Conservation (phyloP, 805 yeast species). For the Ogataea zsoltii region DNA sequence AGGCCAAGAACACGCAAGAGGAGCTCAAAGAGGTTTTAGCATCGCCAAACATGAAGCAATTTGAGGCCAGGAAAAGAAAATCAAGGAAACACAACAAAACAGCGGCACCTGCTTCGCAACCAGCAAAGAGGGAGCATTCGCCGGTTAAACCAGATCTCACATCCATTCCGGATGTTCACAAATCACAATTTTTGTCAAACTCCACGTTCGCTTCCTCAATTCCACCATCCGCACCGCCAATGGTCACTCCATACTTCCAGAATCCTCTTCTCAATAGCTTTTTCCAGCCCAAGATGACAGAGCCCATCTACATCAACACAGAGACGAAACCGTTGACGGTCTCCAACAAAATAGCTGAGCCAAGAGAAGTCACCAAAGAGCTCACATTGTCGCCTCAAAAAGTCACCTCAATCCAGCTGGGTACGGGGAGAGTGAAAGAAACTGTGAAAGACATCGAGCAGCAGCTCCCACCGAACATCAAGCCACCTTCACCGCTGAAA, state of each 20-base stretch:
- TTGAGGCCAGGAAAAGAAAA: conserved; percentile 1
- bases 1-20: conserved; percentile 57
- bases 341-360: conserved; percentile 11
- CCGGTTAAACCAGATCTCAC: background rate
- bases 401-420: conserved; percentile 19
- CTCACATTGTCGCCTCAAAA: conserved; percentile 21
- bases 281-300: conserved; percentile 26
- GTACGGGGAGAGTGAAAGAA: conserved; percentile 28
- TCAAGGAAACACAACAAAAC: background rate
- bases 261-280: conserved; percentile 20
- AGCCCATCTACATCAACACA: conserved; percentile 24
- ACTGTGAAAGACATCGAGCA: conserved; percentile 29
- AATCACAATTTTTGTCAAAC: conserved; percentile 1
- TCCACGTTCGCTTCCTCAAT: conserved; percentile 1
- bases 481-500: conserved; percentile 18
- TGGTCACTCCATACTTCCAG: conserved; percentile 17
- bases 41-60: conserved; percentile 9
- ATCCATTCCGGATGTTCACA: background rate
- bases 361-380: conserved; percentile 14
- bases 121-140: background rate
- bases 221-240: conserved; percentile 8
- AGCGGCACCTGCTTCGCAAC: background rate
- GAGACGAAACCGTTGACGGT: background rate
- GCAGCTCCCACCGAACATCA: conserved; percentile 14
- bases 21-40: conserved; percentile 38